Evolutionary conservation across 139 green algal genomes (phyloP).

Genomic region (Tetraselmis chui): DNA sequence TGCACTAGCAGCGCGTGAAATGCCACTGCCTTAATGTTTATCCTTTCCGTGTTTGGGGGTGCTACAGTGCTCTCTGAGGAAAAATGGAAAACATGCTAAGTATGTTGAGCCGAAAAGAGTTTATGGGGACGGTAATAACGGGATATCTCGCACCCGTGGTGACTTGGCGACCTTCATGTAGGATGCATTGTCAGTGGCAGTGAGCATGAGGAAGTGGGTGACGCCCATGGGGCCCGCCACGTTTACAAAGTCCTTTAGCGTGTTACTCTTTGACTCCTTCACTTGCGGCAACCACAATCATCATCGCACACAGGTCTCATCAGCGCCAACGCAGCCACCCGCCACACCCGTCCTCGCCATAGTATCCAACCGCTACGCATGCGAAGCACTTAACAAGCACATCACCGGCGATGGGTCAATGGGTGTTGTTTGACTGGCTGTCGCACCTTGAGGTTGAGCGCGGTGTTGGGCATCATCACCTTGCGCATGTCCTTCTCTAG

Average conservation of each 20-base stretch:
- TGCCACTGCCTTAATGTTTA: too few species aligned
- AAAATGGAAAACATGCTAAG: too few species aligned
- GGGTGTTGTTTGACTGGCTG: background rate
- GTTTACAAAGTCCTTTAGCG: slow-evolving; percentile 92
- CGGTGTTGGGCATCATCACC: slow-evolving; percentile 93
- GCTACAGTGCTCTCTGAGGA: too few species aligned
- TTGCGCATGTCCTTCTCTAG: slow-evolving; percentile 82
- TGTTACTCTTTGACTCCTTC: slow-evolving; percentile 74
- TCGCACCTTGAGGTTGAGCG: slow-evolving; percentile 65
- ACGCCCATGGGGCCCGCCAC: slow-evolving; percentile 91
- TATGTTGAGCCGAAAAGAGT: too few species aligned
- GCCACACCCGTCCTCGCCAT: too few species aligned
- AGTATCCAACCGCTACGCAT: background rate
- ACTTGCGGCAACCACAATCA: background rate
- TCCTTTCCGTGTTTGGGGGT: too few species aligned
- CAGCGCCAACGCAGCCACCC: too few species aligned
- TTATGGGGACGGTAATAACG: too few species aligned
- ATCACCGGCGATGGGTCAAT: background rate
- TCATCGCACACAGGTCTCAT: background rate
- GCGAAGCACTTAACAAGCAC: background rate
- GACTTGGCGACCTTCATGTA: slow-evolving; percentile 87
- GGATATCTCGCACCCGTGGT: too few species aligned
- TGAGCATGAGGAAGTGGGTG: slow-evolving; percentile 91
- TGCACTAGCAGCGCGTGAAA: too few species aligned
- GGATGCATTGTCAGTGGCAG: slow-evolving; percentile 64